Evolutionary conservation across 78 protist species (phyloP), one percentile per base, ranked within the genome.

Genomic region (Guillardia theta): DNA sequence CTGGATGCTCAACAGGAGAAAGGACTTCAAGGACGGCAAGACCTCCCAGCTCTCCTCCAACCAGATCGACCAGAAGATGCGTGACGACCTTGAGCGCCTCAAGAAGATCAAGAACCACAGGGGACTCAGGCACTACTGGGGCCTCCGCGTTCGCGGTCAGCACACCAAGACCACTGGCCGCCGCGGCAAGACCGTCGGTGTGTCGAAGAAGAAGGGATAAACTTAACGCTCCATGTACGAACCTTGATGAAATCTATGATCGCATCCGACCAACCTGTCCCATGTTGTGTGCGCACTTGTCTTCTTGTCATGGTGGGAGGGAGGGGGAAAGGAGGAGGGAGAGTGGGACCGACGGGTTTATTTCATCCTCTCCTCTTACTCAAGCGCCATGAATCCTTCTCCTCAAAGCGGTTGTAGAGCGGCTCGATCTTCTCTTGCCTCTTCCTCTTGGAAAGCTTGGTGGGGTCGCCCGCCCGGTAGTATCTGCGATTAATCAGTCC

Each of bases 111-210:
- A 43, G 83, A 70, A 70, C 50, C 99, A 99, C 97, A 95, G 99
- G 37, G 99, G 99, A 98, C 95, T 99, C 48, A 97, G 99, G 70
- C 99, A 99, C 97, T 94, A 94, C 96, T 97, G 98, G 98, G 99
- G 99, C 46, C 95, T 99, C 95, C 97, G 97, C n/a, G 99, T 99
- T 92, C 97, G 99, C 77, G 99, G 99, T 93, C 99, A 99, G 97
- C 99, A 98, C 98, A 99, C 99, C 64, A 98, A 98, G 97, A 99
- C 99, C 78, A 99, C 99, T 6, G 99, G 99, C 37, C 98, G 98
- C 95, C 95, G 96, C 64, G 99, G 98, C 76, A 95, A 96, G 76
- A 94, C 97, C 93, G 97, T 98, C 76, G 99, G 98, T 96, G 96
- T 97, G 41, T 36, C 97, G 95, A 92, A 92, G 95, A 96, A 97